Base-by-base conservation (phyloP, 495 filamentous ascomycete genomes). In the Glutinoglossum americanum region DNA sequence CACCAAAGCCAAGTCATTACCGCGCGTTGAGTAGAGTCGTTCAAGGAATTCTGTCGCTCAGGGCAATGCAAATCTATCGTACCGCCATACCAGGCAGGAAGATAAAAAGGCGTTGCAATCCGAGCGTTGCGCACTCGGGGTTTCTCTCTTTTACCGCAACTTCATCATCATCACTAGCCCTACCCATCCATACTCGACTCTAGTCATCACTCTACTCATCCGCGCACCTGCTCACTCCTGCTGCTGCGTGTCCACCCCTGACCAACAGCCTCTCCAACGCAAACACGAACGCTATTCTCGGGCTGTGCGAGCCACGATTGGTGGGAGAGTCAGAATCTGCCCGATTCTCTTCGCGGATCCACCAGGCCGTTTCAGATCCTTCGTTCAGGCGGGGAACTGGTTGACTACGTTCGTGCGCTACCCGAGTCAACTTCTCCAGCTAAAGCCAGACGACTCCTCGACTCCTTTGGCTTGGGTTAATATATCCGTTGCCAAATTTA, bases 301-400 rank as follows among this genome's bases (percentile, higher is more conserved):
- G 7, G 37, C 41, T 7, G 17, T 13, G 30, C 49, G 11, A 11
- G 49, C 1, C 11, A 32, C 28, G 49, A 28, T 30, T 3, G 7
- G 6, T 17, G 5, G 19, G 4, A 7, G 47, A 49, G 2, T 23
- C 8, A 27, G 13, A 49, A 3, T 9, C 19, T 49, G 47, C n/a
- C 25, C 25, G n/a, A 15, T n/a, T 17, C 23, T 28, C 13, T 25
- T 2, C 1, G 7, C 5, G 47, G 25, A 25, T 53, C 26, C 49
- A 53, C 30, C 49, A 32, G 17, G 49, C 49, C 49, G 49, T 53
- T 53, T 53, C 49, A 53, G 49, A 53, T 53, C 49, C 49, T 10
- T 21, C 49, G 3, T 7, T 26, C 23, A 53, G 49, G 15, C 26
- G 21, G 21, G 15, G 28, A 21, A 53, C 26, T 13, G 49, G 28